These are phyloP conservation scores for Maudiozyma serrabonitensis DNA, from an alignment of 805 yeast species.

Conservation along the genomic window DNA sequence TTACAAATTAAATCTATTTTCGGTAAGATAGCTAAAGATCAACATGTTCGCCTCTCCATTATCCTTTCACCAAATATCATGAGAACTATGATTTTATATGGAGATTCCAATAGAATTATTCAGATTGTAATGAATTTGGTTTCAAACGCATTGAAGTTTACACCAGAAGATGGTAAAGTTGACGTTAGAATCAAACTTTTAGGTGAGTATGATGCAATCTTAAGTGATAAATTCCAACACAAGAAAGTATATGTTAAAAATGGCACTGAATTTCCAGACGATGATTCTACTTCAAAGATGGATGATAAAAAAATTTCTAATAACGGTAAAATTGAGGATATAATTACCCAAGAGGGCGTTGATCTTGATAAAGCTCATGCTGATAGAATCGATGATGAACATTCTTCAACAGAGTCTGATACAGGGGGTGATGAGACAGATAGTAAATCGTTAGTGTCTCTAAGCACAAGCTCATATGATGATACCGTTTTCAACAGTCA, in stretches of 20 bases:
- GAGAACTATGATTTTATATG: slow-evolving; percentile 59
- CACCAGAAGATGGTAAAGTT: slow-evolving; percentile 81
- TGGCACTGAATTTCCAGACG: slow-evolving; percentile 13
- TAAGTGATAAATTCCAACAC: slow-evolving; percentile 35
- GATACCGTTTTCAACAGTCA: slow-evolving; percentile 37
- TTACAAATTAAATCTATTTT: slow-evolving; percentile 81
- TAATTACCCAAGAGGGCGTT: background rate
- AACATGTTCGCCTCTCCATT: slow-evolving; percentile 59
- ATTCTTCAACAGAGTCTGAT: background rate
- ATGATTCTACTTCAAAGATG: background rate
- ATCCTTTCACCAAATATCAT: slow-evolving; percentile 49
- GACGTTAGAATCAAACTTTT: slow-evolving; percentile 50
- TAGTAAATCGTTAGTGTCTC: slow-evolving; percentile 12
- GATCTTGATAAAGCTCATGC: background rate
- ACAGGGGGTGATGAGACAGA: slow-evolving; percentile 5
- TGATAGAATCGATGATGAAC: background rate
- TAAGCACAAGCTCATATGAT: slow-evolving; percentile 32
- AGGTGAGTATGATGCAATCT: slow-evolving; percentile 58
- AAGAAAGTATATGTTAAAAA: slow-evolving; percentile 38
- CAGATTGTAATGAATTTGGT: slow-evolving; percentile 91
- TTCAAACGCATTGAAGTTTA: slow-evolving; percentile 83
- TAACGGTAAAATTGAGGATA: slow-evolving; percentile 1
- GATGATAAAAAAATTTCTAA: background rate
- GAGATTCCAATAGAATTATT: slow-evolving; percentile 82
- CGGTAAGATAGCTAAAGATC: slow-evolving; percentile 68